Conservation (phyloP, 179 eudicot species). For the Camellia oleifera region DNA sequence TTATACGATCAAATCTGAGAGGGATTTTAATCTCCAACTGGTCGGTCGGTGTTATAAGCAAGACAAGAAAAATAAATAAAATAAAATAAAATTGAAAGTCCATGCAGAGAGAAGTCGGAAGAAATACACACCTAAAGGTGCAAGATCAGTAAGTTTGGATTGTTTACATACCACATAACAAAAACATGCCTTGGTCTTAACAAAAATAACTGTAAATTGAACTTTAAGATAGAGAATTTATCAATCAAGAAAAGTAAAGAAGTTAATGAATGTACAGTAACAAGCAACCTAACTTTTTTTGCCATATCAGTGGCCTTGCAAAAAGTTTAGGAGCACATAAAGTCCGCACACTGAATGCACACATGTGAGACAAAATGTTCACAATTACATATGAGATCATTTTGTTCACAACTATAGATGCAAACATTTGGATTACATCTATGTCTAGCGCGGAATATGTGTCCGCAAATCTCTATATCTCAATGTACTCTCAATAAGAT, state of each 20-base stretch:
- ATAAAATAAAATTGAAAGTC: background rate
- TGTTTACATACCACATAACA: no score
- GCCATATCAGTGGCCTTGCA: background rate
- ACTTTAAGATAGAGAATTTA: background rate
- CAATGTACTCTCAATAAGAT: no score
- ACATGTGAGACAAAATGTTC: background rate
- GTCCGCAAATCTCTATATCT: no score
- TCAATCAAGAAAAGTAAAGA: background rate
- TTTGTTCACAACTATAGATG: no score
- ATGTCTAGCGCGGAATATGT: no score
- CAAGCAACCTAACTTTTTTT: background rate
- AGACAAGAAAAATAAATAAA: background rate
- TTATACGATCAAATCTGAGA: background rate
- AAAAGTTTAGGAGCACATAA: background rate
- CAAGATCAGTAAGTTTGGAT: no score
- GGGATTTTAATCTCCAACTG: background rate
- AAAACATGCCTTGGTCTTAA: background rate
- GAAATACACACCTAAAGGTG: background rate
- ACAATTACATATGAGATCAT: background rate
- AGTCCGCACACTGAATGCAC: no score
- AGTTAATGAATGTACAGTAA: background rate
- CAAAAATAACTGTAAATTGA: background rate
- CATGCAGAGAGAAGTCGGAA: no score
- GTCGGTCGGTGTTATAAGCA: background rate
- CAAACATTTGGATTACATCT: no score